Evolutionary conservation across 768 basidiomycete species (phyloP).

Genomic region (Coprinellus micaceus): DNA sequence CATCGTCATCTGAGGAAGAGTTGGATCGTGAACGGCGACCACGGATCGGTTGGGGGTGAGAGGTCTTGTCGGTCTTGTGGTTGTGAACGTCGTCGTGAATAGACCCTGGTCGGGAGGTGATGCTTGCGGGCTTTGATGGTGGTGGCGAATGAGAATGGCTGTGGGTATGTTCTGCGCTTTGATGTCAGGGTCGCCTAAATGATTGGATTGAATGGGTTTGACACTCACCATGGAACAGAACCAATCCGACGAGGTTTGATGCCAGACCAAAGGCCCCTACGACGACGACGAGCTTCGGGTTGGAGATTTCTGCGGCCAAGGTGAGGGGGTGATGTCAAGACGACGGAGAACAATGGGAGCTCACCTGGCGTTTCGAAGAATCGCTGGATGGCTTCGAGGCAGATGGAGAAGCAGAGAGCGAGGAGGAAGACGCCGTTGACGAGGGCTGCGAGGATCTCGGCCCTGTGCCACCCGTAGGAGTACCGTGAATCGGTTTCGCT

Average conservation of each 20-base stretch:
- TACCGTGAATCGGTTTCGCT: constrained; percentile 67
- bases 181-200: constrained; percentile 11
- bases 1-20: constrained; percentile 28
- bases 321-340: constrained; percentile 8
- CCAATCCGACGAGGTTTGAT: constrained; percentile 89
- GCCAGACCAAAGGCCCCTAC: constrained; percentile 87
- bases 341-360: constrained; percentile 15
- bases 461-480: constrained; percentile 99
- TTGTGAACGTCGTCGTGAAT: constrained; percentile 7
- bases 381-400: constrained; percentile 85
- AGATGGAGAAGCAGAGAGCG: constrained; percentile 95
- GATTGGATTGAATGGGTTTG: constrained; percentile 1
- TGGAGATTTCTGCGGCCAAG: constrained; percentile 70
- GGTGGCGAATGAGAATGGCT: constrained; percentile 61
- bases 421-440: constrained; percentile 96
- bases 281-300: constrained; percentile 81
- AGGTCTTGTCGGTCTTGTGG: background rate
- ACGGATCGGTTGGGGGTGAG: constrained; percentile 19
- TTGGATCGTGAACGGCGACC: constrained; percentile 26
- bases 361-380: constrained; percentile 83
- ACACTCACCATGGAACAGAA: constrained; percentile 84
- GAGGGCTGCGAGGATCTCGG: constrained; percentile 92
- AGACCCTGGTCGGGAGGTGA: constrained; percentile 25
- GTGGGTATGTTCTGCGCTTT: constrained; percentile 44
- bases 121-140: constrained; percentile 35